Base-by-base conservation (phyloP, 2,329 filamentous ascomycete species). In the Penicillium sp. region DNA sequence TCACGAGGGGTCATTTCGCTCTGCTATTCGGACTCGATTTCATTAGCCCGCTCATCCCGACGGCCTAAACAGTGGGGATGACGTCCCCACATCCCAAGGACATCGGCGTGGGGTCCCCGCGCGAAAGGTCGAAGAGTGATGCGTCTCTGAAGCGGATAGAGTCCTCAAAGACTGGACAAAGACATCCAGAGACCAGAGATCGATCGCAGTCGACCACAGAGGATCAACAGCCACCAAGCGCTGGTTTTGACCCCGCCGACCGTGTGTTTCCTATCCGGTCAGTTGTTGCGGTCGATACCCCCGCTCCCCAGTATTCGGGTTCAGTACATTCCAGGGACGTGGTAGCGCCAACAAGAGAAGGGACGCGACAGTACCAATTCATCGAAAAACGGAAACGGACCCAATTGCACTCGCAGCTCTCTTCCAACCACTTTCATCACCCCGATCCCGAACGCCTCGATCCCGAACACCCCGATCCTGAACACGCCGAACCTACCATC, bases 251-350 rank as follows among this genome's bases (percentile, higher is more conserved):
- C 42, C 61, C 72, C 5, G 68, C 75, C 45, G 81, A 92, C 65
- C 82, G 88, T 52, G 87, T 93, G 6, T 93, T 89, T 54, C 89
- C 89, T n/a, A 88, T 93, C 32, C 84, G 88, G 46, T 91, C 42
- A 7, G 42, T 45, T 45, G 79, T 93, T 25, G 89, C 84, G 7
- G 83, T 92, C 39, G 86, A 45, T 16, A n/a, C 27, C 10, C 15
- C 42, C 12, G 23, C 18, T 31, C 42, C 42, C 27, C n/a, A 45
- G 12, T 32, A 21, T 45, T 15, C 42, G 27, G 42, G 12, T 1
- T 21, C 42, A 21, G n/a, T 29, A 4, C 42, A 32, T 13, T 21
- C 27, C 4, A n/a, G 42, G 27, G 27, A 45, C 7, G 16, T 21
- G 9, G 8, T 49, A n/a, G 68, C 68, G 10, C 65, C 65, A 10